Conservation (phyloP, 331 rosid genomes). For the Spiraea crenata region DNA sequence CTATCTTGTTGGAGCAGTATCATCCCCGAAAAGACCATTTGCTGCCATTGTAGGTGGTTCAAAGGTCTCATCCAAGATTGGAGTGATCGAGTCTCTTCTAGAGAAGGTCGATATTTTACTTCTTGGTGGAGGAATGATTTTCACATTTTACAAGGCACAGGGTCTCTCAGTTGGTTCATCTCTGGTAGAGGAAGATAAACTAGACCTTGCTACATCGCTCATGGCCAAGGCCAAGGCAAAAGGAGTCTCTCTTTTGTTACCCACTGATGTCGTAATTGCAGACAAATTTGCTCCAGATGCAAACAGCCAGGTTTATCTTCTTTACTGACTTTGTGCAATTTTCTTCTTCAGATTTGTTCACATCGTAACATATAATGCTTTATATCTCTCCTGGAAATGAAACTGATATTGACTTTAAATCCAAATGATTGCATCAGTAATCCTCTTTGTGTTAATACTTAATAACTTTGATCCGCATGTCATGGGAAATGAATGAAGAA, state of each 20-base stretch:
- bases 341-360: slow-evolving; percentile 2
- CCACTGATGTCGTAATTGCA: slow-evolving; percentile 90
- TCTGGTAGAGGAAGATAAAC: slow-evolving; percentile 93
- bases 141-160: slow-evolving; percentile 98
- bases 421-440: background rate
- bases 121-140: slow-evolving; percentile 99
- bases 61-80: slow-evolving; percentile 96
- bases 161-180: slow-evolving; percentile 98
- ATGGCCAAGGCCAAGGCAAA: slow-evolving; percentile 83
- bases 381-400: background rate
- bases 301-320: slow-evolving; percentile 83
- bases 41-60: slow-evolving; percentile 99
- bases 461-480: slow-evolving; percentile 1
- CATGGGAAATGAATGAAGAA: slow-evolving; percentile 21
- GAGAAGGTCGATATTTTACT: slow-evolving; percentile 85
- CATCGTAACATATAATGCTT: background rate
- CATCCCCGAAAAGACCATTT: slow-evolving; percentile 90
- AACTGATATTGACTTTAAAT: background rate
- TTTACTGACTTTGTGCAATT: slow-evolving; percentile 18
- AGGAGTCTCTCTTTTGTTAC: slow-evolving; percentile 91
- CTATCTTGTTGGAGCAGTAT: slow-evolving; percentile 98
- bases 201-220: slow-evolving; percentile 83
- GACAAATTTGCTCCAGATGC: slow-evolving; percentile 99
- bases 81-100: slow-evolving; percentile 91
- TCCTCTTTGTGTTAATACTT: background rate